Evolutionary conservation across 495 filamentous ascomycete genomes (phyloP).

Genomic region (Neurospora sp.): DNA sequence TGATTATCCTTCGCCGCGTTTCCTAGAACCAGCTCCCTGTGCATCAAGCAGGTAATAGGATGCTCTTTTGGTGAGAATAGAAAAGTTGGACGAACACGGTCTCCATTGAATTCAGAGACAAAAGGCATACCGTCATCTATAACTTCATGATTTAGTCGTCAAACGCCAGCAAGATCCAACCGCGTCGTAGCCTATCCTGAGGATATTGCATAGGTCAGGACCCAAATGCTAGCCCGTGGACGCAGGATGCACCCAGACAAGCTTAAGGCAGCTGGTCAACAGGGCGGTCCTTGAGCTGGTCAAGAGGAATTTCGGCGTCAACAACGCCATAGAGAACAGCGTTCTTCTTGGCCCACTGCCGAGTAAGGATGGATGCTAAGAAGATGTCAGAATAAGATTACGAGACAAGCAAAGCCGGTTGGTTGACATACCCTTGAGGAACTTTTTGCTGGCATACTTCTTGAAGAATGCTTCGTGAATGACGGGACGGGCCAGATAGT

Average conservation of each 20-base stretch:
- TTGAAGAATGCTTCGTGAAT: constrained; percentile 96
- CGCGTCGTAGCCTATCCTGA: constrained; percentile 19
- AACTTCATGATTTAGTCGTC: constrained; percentile 14
- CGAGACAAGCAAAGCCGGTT: not conserved
- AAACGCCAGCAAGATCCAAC: constrained; percentile 18
- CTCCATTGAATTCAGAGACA: constrained; percentile 8
- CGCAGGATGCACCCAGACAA: not conserved
- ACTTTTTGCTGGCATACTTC: constrained; percentile 98
- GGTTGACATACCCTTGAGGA: constrained; percentile 71
- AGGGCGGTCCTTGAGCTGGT: constrained; percentile 20
- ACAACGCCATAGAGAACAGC: constrained; percentile 36
- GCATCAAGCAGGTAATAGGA: constrained; percentile 4
- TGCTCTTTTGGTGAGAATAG: constrained; percentile 6
- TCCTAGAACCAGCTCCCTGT: constrained; percentile 2
- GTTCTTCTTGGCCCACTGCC: constrained; percentile 83
- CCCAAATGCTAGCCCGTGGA: not conserved
- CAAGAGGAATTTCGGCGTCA: constrained; percentile 29
- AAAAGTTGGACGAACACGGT: not conserved
- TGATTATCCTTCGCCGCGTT: constrained; percentile 4
- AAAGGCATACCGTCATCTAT: constrained; percentile 14
- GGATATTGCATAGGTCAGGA: constrained; percentile 1
- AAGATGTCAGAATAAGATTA: constrained; percentile 14
- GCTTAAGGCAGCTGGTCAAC: not conserved
- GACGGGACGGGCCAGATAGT: constrained; percentile 83
- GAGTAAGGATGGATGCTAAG: constrained; percentile 79